Evolutionary conservation across 768 basidiomycete species (phyloP).

Genomic region (Russula sp.): DNA sequence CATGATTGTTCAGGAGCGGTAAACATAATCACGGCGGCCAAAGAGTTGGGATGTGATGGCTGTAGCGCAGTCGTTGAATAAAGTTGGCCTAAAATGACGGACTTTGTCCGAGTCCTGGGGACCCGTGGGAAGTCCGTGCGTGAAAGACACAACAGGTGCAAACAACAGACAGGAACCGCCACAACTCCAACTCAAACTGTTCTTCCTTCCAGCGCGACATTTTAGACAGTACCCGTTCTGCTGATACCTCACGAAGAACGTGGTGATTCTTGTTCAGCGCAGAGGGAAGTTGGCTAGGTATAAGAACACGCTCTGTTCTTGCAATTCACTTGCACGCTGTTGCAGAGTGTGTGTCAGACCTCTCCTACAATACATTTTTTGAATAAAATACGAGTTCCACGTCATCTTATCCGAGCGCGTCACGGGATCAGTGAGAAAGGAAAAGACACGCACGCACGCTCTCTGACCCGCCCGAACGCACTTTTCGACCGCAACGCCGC

Average conservation of each 20-base stretch:
- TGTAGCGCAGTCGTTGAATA: neutral
- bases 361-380: slow-evolving; percentile 61
- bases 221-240: slow-evolving; percentile 72
- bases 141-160: slow-evolving; percentile 15
- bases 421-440: slow-evolving; percentile 15
- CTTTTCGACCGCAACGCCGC: slow-evolving; percentile 10
- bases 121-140: neutral
- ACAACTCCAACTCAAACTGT: neutral
- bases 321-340: slow-evolving; percentile 33
- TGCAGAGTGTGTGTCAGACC: slow-evolving; percentile 56
- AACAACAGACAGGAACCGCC: slow-evolving; percentile 5
- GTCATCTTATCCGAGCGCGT: slow-evolving; percentile 14
- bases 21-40: neutral
- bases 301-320: slow-evolving; percentile 56
- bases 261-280: slow-evolving; percentile 71
- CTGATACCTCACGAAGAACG: slow-evolving; percentile 43
- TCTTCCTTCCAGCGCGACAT: slow-evolving; percentile 48
- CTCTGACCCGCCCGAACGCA: slow-evolving; percentile 7
- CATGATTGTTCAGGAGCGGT: slow-evolving; percentile 5
- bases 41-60: neutral
- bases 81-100: neutral
- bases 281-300: slow-evolving; percentile 54
- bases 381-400: neutral
- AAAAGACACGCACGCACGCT: slow-evolving; percentile 7
- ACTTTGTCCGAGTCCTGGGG: neutral